Conservation (phyloP, 1,284 basidiomycete species). For the Apiotrichum akiyoshidainum region DNA sequence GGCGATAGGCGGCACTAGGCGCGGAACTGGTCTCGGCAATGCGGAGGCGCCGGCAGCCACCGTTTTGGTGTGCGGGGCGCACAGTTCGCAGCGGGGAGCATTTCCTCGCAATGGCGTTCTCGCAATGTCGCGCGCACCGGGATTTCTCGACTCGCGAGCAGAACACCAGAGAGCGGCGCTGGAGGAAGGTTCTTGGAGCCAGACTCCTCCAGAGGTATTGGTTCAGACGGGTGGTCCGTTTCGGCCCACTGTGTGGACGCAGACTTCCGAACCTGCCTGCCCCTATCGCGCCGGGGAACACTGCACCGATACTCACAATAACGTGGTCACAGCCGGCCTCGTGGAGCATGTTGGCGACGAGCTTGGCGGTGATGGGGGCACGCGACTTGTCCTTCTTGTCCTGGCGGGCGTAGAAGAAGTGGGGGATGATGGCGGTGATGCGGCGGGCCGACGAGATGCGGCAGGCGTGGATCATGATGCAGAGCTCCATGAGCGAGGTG, state of each 20-base stretch:
- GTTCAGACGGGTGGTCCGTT: too few species aligned
- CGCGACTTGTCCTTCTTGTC: slow-evolving; percentile 99
- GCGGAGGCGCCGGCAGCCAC: neutral
- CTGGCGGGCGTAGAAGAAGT: slow-evolving; percentile 92
- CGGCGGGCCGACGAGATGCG: slow-evolving; percentile 93
- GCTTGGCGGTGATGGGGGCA: slow-evolving; percentile 96
- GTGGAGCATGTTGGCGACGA: slow-evolving; percentile 98
- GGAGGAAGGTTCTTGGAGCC: too few species aligned
- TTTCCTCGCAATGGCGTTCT: neutral
- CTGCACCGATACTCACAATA: slow-evolving; percentile 66
- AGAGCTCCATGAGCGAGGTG: slow-evolving; percentile 89
- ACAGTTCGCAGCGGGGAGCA: neutral
- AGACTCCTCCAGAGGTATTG: too few species aligned
- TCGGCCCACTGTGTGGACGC: too few species aligned
- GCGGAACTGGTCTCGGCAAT: neutral
- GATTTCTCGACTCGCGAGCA: neutral
- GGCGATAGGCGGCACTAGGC: neutral
- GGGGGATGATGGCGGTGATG: slow-evolving; percentile 92
- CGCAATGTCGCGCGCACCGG: neutral
- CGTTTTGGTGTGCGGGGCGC: neutral
- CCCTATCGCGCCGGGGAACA: too few species aligned
- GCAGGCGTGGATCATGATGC: slow-evolving; percentile 99
- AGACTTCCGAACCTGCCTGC: too few species aligned
- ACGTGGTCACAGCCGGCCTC: slow-evolving; percentile 98
- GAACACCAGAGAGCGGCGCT: too few species aligned